Evolutionary conservation across 177 flowering plant species (phyloP).

Genomic region (Vitis hybrid): DNA sequence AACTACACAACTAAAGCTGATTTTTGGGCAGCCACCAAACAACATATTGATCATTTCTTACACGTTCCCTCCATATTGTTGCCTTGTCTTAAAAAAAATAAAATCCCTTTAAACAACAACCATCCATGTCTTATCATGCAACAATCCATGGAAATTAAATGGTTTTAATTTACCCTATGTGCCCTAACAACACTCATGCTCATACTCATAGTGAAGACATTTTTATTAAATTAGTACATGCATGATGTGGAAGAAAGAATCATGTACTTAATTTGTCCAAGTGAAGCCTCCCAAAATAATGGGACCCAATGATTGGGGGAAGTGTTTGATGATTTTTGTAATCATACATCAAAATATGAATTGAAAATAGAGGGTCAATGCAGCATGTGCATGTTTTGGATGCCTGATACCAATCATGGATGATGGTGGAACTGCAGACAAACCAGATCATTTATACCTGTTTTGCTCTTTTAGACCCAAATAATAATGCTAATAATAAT

Average conservation of each 20-base stretch:
- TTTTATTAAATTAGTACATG: neutral
- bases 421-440: conserved; percentile 12
- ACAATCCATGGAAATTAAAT: too few relatives aligned
- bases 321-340: neutral
- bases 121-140: too few relatives aligned
- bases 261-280: neutral
- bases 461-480: neutral
- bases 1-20: neutral
- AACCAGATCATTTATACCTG: conserved; percentile 7
- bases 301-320: neutral
- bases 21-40: conserved; percentile 11
- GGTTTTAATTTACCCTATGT: too few relatives aligned
- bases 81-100: neutral
- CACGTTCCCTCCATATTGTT: conserved; percentile 4
- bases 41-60: neutral
- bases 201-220: neutral
- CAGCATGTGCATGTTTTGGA: conserved; percentile 4
- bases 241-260: too few relatives aligned
- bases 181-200: too few relatives aligned
- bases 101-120: too few relatives aligned
- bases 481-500: too few relatives aligned
- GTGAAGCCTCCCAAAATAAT: neutral
- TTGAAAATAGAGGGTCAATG: neutral
- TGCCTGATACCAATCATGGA: neutral
- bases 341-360: neutral